Percentiles rank a stretch among this genome's conserved stretches.
phyloP scores from a whole-genome alignment of 2,329 filamentous ascomycete genomes.

The Gremmenia infestans region DNA sequence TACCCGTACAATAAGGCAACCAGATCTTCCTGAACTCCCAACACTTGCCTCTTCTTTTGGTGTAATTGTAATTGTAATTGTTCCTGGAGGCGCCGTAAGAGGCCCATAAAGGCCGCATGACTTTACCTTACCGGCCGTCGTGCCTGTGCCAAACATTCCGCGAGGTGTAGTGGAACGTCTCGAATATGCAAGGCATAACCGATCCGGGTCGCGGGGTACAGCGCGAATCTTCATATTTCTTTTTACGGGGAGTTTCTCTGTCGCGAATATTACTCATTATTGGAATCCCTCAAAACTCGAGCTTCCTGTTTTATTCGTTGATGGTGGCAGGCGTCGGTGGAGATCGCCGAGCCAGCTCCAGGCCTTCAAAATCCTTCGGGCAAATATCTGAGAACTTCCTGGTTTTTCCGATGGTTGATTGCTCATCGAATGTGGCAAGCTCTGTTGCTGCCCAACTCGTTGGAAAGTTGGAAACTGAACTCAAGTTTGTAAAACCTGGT shows the following conservation, averaged over 20 bases:
- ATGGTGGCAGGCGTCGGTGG: neutral
- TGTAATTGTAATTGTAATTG: neutral
- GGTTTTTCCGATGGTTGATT: neutral
- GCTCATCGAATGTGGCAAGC: neutral
- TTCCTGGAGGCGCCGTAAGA: constrained; percentile 1
- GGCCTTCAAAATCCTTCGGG: neutral
- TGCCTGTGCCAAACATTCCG: neutral
- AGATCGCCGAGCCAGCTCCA: neutral
- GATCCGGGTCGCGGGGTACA: neutral
- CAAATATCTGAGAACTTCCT: neutral
- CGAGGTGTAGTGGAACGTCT: constrained; percentile 5
- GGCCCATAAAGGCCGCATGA: neutral
- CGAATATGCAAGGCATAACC: neutral
- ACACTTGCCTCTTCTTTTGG: constrained; percentile 6
- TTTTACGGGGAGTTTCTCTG: neutral
- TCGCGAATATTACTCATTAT: constrained; percentile 3
- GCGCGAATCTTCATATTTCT: neutral
- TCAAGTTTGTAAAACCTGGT: neutral
- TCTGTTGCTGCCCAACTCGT: neutral
- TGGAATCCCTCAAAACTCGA: neutral
- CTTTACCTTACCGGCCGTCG: neutral
- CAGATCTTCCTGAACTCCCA: constrained; percentile 1
- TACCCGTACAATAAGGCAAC: neutral
- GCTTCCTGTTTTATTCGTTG: neutral
- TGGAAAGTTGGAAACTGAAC: neutral